Conservation (phyloP, 495 filamentous ascomycete species). For the Penicillium angulare region DNA sequence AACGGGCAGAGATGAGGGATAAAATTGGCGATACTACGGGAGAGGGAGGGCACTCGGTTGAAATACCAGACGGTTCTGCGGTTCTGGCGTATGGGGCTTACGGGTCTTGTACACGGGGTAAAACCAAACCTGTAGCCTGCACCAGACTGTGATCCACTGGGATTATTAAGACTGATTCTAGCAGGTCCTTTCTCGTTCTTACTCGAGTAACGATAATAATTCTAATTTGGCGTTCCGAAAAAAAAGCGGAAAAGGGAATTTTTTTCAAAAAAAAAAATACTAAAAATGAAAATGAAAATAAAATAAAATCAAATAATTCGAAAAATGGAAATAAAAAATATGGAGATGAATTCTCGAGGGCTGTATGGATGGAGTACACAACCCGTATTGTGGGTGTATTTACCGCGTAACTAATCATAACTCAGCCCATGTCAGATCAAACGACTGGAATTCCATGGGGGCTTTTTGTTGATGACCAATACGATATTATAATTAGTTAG, state of each 20-base stretch:
- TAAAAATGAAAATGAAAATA: conserved; percentile 1
- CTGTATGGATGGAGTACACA: too few species aligned
- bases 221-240: too few species aligned
- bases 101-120: too few species aligned
- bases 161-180: conserved; percentile 15
- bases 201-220: too few species aligned
- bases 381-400: too few species aligned
- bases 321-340: not conserved
- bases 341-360: too few species aligned
- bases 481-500: not conserved
- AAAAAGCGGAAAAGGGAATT: not conserved
- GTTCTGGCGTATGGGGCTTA: conserved; percentile 2
- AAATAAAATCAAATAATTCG: not conserved
- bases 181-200: not conserved
- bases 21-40: conserved; percentile 27
- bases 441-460: not conserved
- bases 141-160: too few species aligned
- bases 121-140: too few species aligned
- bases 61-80: conserved; percentile 25
- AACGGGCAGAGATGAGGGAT: conserved; percentile 9
- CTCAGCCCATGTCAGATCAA: not conserved
- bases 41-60: conserved; percentile 19
- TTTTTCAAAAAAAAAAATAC: not conserved
- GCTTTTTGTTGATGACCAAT: not conserved
- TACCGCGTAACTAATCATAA: not conserved